These are phyloP conservation scores for Arthrobotrys iridis DNA, from an alignment of 2,329 filamentous ascomycete species.

Conservation along the genomic window DNA sequence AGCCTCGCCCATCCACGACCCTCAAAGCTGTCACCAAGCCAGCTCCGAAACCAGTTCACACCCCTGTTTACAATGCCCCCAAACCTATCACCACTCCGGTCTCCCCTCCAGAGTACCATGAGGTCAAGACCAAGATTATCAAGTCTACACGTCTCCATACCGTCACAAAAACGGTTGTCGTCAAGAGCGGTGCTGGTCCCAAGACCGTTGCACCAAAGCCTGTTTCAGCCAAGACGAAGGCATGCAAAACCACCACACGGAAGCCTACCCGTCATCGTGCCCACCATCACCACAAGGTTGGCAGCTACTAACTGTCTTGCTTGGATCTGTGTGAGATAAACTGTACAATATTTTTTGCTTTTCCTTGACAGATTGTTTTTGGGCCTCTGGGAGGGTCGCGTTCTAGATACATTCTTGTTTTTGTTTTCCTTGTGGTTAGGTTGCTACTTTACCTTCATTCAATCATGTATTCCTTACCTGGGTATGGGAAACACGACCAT, in stretches of 20 bases:
- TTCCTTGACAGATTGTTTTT: conserved; percentile 37
- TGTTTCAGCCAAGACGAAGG: conserved; percentile 9
- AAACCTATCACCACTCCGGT: background rate
- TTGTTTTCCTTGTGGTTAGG: conserved; percentile 10
- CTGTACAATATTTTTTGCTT: conserved; percentile 38
- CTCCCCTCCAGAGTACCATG: background rate
- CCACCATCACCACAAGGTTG: conserved; percentile 19
- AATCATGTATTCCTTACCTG: conserved; percentile 47
- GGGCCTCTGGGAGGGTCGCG: background rate
- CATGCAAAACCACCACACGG: conserved; percentile 19
- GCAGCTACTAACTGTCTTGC: conserved; percentile 21
- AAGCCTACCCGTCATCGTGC: background rate
- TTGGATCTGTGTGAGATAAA: background rate
- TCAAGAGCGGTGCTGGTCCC: background rate
- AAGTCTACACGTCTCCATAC: conserved; percentile 20
- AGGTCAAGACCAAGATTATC: conserved; percentile 9
- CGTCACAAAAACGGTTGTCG: conserved; percentile 8
- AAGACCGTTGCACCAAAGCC: background rate
- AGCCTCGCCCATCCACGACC: background rate
- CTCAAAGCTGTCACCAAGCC: conserved; percentile 4
- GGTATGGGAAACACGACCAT: conserved; percentile 13
- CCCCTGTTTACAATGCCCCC: background rate
- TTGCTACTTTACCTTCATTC: conserved; percentile 36
- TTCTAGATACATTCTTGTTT: conserved; percentile 23
- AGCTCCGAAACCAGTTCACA: background rate